A percentile compares a stretch with the other conserved stretches of the same genome.
phyloP scores from a whole-genome alignment of 192 early-diverging fungal species.

The Coemansia biformis region DNA sequence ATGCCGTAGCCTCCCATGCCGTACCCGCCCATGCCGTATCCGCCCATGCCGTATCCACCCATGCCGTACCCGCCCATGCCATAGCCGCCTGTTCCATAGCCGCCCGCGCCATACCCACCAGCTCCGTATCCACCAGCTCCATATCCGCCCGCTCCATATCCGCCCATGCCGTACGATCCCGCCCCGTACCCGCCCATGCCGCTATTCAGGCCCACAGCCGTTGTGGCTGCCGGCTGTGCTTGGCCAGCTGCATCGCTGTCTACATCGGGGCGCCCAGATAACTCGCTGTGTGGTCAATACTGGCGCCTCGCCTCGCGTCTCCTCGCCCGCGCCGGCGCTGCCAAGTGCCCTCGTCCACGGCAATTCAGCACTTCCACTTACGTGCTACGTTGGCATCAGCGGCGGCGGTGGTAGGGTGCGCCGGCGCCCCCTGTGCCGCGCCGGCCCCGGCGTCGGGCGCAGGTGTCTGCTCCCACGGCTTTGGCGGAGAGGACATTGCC shows the following conservation, averaged over 20 bases:
- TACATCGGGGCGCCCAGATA: not conserved
- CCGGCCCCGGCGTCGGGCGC: constrained; percentile 1
- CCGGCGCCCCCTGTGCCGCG: constrained; percentile 7
- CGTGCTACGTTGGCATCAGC: constrained; percentile 20
- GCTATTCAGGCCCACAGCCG: constrained; percentile 4
- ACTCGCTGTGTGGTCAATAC: too few species aligned
- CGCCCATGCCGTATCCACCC: constrained; percentile 39
- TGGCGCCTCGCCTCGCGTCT: too few species aligned
- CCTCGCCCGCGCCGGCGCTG: too few species aligned
- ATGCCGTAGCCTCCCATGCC: constrained; percentile 47
- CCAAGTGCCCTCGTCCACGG: too few species aligned
- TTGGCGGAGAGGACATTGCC: constrained; percentile 40
- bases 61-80: constrained; percentile 45
- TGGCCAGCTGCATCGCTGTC: constrained; percentile 5
- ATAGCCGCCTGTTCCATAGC: constrained; percentile 21
- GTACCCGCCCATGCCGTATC: constrained; percentile 53
- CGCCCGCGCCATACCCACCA: constrained; percentile 51
- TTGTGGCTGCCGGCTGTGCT: constrained; percentile 3
- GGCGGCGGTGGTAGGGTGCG: constrained; percentile 25
- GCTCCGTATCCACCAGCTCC: constrained; percentile 21
- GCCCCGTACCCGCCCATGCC: constrained; percentile 31
- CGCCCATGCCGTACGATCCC: constrained; percentile 18
- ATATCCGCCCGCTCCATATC: constrained; percentile 13
- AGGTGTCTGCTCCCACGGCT: constrained; percentile 39
- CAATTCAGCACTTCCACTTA: constrained; percentile 1